phyloP scores from a whole-genome alignment of 345 rosid species.

The Eucalyptus decipiens region DNA sequence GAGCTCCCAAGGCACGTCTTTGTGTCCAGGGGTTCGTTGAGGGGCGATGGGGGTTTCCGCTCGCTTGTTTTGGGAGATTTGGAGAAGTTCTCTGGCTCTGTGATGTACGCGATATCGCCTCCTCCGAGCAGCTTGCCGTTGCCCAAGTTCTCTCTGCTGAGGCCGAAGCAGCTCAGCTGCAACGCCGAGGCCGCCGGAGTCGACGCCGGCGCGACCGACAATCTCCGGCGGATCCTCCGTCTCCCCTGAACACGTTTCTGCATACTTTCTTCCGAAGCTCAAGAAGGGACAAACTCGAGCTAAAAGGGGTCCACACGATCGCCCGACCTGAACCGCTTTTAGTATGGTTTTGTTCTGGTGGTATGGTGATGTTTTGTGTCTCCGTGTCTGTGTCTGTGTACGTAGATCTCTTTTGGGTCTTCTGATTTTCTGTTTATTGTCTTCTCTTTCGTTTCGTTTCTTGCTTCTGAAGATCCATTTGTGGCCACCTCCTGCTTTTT shows the following conservation, averaged over 20 bases:
- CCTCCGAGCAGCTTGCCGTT: conserved; percentile 74
- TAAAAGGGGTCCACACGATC: background rate
- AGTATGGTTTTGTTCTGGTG: background rate
- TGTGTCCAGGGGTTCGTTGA: background rate
- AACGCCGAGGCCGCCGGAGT: conserved; percentile 36
- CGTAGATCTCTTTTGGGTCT: background rate
- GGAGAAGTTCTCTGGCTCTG: conserved; percentile 1
- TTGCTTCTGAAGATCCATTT: background rate
- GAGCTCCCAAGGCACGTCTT: background rate
- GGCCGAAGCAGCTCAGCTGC: conserved; percentile 39
- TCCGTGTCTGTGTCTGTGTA: background rate
- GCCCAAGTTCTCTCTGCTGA: conserved; percentile 43
- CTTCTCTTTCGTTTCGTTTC: background rate
- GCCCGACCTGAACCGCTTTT: background rate
- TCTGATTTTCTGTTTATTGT: background rate
- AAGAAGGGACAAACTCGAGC: background rate
- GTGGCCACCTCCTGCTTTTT: background rate
- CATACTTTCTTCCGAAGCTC: background rate
- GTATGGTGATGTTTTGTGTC: background rate
- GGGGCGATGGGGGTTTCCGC: background rate
- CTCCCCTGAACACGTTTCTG: conserved; percentile 6
- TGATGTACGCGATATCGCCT: conserved; percentile 27
- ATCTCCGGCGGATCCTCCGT: conserved; percentile 55
- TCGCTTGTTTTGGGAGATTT: background rate
- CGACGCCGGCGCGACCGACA: conserved; percentile 49